Evolutionary conservation across 768 basidiomycete genomes (phyloP).

Genomic region (Agrocybe praecox): DNA sequence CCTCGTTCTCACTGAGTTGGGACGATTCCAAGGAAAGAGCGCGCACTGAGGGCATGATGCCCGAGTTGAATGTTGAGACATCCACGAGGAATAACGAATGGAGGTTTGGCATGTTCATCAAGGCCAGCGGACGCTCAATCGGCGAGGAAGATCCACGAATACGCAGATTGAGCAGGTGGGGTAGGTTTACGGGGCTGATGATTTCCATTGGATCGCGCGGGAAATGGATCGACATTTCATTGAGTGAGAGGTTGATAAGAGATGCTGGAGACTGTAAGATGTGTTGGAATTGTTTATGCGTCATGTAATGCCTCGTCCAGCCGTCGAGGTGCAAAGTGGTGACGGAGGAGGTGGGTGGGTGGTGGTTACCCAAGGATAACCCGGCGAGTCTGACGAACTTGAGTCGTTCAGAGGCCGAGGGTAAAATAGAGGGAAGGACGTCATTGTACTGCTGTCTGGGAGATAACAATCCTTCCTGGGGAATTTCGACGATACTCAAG

Average conservation of each 20-base stretch:
- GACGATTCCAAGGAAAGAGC: slow-evolving; percentile 36
- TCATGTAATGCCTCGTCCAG: slow-evolving; percentile 35
- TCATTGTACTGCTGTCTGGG: slow-evolving; percentile 32
- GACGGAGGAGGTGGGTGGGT: slow-evolving; percentile 36
- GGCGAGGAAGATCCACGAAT: slow-evolving; percentile 37
- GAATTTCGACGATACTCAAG: slow-evolving; percentile 30
- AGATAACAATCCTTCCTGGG: slow-evolving; percentile 23
- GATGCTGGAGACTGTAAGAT: slow-evolving; percentile 34
- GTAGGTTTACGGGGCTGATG: slow-evolving; percentile 31
- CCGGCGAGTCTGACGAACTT: slow-evolving; percentile 45
- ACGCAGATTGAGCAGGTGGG: slow-evolving; percentile 40
- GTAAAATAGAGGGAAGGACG: slow-evolving; percentile 31
- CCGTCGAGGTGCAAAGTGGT: slow-evolving; percentile 49
- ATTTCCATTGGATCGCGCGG: slow-evolving; percentile 31
- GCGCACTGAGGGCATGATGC: slow-evolving; percentile 33
- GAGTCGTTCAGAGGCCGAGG: slow-evolving; percentile 31
- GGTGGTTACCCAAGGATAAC: slow-evolving; percentile 38
- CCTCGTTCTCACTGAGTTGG: slow-evolving; percentile 30
- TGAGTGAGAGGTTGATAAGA: slow-evolving; percentile 44
- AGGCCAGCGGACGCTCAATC: slow-evolving; percentile 34
- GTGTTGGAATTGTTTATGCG: slow-evolving; percentile 34
- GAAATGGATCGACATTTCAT: slow-evolving; percentile 37
- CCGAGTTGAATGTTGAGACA: slow-evolving; percentile 28
- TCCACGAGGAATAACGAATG: slow-evolving; percentile 38
- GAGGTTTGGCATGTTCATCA: slow-evolving; percentile 36